Base-by-base conservation (phyloP, 257 asterid species). In the Ophiorrhiza pumila region DNA sequence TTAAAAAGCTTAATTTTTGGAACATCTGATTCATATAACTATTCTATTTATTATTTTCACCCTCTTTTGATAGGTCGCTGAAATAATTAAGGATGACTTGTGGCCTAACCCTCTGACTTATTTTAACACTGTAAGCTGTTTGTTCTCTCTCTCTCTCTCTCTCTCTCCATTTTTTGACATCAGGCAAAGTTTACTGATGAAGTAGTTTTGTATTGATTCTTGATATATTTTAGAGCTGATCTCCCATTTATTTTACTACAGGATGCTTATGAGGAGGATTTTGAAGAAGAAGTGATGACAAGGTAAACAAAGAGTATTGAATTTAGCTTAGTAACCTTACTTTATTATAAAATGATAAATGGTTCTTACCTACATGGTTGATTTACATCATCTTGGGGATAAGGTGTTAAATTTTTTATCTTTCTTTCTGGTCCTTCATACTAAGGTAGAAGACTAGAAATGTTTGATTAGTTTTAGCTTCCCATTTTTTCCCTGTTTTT, bases 21-120 rank as follows among this genome's bases (percentile, higher is more conserved):
- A 62, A 37, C 2, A 39, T 18, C 68, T 10, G 10, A 60, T 31
- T 41, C 11, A 8, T 63, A 27, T 37, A 59, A 47, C 52, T 20
- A 9, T 27, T 72, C 25, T 10, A 10, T 35, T 65, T 22, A 11
- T 23, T n/a, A 1, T 69, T 23, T 74, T 45, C 23, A 0, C 57
- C 3, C 27, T 22, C 41, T 70, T 45, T 52, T 46, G 60, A 46
- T 78, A 85, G 89, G 83, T 85, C 47, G 85, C 89, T 69, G 91
- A n/a, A n/a, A n/a, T n/a, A n/a, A n/a, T n/a, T n/a, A n/a, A n/a
- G n/a, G n/a, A n/a, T n/a, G n/a, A n/a, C 71, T 72, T 86, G 37
- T 84, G 91, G 91, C 84, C 91, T 2, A 86, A 86, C 37, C 91
- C 91, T 49, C 85, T 86, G 71, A 79, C 84, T 15, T 84, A 82